A percentile compares a stretch with the other conserved stretches of the same genome.
Evolutionary conservation across 139 green algal genomes (phyloP).

Genomic region (Chlorella sp.): DNA sequence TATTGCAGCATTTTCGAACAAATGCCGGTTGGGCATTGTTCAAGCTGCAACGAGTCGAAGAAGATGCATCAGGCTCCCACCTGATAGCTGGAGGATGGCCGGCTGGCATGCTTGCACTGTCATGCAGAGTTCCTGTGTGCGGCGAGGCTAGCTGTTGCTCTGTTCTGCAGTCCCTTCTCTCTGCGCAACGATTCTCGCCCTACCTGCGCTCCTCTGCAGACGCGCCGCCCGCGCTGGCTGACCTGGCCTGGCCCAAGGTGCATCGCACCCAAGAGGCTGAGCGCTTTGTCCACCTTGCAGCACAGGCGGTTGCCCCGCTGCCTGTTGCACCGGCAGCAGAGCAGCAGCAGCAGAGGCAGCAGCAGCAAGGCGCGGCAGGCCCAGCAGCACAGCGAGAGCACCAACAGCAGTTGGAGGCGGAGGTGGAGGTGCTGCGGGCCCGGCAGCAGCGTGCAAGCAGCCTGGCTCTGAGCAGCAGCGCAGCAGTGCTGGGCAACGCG

Average conservation of each 20-base stretch:
- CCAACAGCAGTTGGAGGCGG: neutral
- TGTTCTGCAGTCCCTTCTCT: too few species aligned
- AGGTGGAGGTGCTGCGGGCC: neutral
- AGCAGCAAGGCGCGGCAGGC: neutral
- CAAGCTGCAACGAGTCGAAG: too few species aligned
- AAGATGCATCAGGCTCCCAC: too few species aligned
- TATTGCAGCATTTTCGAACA: too few species aligned
- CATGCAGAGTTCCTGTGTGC: too few species aligned
- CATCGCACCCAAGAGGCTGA: neutral
- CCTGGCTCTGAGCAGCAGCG: neutral
- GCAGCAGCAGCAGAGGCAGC: neutral
- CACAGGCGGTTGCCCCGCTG: neutral
- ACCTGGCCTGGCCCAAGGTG: conserved; percentile 23
- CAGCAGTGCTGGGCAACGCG: neutral
- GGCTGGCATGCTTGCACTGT: too few species aligned
- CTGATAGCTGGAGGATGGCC: too few species aligned
- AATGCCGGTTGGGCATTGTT: too few species aligned
- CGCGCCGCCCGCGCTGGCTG: neutral
- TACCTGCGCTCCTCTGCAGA: too few species aligned
- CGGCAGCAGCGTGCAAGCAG: neutral
- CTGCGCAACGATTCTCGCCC: too few species aligned
- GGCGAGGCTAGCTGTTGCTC: too few species aligned
- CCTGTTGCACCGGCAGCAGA: neutral
- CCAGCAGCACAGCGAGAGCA: neutral
- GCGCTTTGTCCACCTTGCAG: neutral